phyloP scores from a whole-genome alignment of 176 grass and related monocot genomes.

The Bonia amplexicaulis region DNA sequence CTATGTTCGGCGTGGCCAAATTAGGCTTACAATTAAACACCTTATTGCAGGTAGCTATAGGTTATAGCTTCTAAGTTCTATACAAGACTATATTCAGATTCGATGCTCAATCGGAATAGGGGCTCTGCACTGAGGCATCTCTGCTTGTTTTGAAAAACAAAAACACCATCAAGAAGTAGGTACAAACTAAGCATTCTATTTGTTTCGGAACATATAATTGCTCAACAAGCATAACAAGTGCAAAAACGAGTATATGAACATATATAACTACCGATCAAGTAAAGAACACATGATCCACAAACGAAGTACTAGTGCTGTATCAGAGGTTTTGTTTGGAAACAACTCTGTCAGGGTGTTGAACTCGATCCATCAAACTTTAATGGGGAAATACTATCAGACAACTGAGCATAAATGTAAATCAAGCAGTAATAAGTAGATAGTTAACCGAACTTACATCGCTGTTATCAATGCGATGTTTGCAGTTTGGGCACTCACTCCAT shows the following conservation, averaged over 20 bases:
- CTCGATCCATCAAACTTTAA: background rate
- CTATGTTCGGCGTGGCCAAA: background rate
- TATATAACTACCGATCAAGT: background rate
- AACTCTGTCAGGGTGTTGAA: too few species aligned
- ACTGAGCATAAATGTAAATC: background rate
- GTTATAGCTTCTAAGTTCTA: background rate
- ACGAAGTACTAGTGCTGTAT: background rate
- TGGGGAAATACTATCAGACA: background rate
- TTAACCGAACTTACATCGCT: slow-evolving; percentile 50
- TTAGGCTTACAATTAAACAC: background rate
- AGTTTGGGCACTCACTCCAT: slow-evolving; percentile 58
- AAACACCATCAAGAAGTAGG: background rate
- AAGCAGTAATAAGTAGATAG: background rate
- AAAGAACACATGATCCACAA: background rate
- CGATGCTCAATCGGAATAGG: background rate
- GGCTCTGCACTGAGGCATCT: background rate
- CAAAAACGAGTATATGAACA: background rate
- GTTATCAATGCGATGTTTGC: slow-evolving; percentile 44
- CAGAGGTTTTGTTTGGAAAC: background rate
- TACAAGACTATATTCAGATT: background rate
- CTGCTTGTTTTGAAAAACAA: background rate
- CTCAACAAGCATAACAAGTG: background rate
- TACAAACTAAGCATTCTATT: background rate
- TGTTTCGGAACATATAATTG: background rate
- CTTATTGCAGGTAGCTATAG: background rate